Base-by-base conservation (phyloP, 768 basidiomycete genomes). In the Tylopilus intermedius region DNA sequence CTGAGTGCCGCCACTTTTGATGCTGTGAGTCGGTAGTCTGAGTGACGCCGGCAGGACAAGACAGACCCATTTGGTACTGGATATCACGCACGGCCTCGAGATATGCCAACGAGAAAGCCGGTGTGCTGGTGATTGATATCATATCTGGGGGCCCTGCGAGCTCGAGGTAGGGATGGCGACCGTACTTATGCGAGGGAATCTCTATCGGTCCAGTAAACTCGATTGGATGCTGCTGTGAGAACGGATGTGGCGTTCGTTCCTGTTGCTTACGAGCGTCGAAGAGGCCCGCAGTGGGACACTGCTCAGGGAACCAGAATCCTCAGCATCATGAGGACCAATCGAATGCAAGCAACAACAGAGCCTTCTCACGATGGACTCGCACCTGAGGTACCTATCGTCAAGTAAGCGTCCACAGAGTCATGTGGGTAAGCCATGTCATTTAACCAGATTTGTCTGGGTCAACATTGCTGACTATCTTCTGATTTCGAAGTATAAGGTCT, bases 1-100 rank as follows among this genome's bases (percentile, higher is more conserved):
- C 51, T 46, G 39, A 64, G 40, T 2, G 64, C 62, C 1, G 69
- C 64, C 24, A 66, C 71, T 62, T 54, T 45, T 40, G n/a, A 14
- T 8, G 15, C n/a, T 13, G 29, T 55, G 26, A 61, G 32, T 24
- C 2, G 27, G 14, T 9, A 0, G 24, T 38, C 26, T 8, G 37
- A 11, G 9, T 24, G 30, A 32, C 21, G 8, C 18, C 8, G 21
- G 21, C 3, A 9, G 5, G 8, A n/a, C 8, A 26, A 15, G 8
- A 55, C 46, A 38, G 1, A 63, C 62, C 39, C 22, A 53, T 13
- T 11, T 62, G 53, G 41, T 59, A 53, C 7, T 40, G 44, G 21
- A 55, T 30, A 44, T 53, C 37, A 13, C 49, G 55, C n/a, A 45
- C 29, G 22, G 59, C 50, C 24, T 37, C n/a, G 21, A 50, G 35